A percentile compares a stretch with the other conserved stretches of the same genome.
Conservation (phyloP, 129 eudicot species). For the Helianthus tuberosus region DNA sequence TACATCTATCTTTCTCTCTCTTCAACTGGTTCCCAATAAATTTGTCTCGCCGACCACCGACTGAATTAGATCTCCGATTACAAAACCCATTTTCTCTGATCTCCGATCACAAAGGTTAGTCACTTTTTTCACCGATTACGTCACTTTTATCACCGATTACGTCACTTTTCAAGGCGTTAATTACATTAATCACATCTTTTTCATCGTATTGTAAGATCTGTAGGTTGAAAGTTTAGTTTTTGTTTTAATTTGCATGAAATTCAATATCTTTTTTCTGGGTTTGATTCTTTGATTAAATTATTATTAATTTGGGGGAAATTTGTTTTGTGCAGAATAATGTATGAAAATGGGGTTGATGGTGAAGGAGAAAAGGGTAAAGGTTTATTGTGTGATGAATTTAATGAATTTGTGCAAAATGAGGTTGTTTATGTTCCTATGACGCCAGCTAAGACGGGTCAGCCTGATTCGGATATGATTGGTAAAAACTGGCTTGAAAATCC, state of each 20-base stretch:
- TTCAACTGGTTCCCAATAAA: constrained; percentile 10
- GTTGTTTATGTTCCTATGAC: constrained; percentile 56
- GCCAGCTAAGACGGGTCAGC: constrained; percentile 49
- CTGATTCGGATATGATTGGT: constrained; percentile 28
- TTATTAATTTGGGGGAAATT: background rate
- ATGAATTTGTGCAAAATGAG: constrained; percentile 31
- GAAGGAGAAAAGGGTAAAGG: constrained; percentile 29
- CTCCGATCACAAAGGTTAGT: constrained; percentile 39
- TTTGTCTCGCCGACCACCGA: constrained; percentile 37
- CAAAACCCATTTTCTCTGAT: constrained; percentile 27
- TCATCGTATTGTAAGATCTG: constrained; percentile 36
- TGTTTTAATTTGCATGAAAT: constrained; percentile 16
- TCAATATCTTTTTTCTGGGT: background rate
- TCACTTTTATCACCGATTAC: constrained; percentile 1
- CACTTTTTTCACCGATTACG: background rate
- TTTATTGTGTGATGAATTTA: constrained; percentile 26
- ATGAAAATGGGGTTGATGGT: constrained; percentile 16
- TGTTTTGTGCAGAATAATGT: constrained; percentile 22
- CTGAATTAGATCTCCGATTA: constrained; percentile 37
- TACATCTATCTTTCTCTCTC: constrained; percentile 27
- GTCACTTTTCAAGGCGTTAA: background rate
- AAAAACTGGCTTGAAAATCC: constrained; percentile 23
- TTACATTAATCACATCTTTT: background rate
- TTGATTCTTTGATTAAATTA: background rate
- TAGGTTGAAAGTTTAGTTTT: background rate